A percentile compares a stretch with the other conserved stretches of the same genome.
Evolutionary conservation across 2,329 filamentous ascomycete species (phyloP).

Genomic region (Arthrobotrys conoides): DNA sequence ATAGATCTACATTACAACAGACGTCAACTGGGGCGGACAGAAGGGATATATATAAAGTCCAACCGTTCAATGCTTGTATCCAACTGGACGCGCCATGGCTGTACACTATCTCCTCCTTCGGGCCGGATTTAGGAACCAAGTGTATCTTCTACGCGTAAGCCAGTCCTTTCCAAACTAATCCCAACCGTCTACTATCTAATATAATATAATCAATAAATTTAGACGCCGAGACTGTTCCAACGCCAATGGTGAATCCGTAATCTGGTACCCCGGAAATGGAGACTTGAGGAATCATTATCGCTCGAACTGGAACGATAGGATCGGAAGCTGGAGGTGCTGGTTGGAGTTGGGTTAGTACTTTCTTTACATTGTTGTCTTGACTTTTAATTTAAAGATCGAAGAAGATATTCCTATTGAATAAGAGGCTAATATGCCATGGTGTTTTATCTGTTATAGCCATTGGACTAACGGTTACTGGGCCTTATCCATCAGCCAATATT

Average conservation of each 20-base stretch:
- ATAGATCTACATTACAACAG: conserved; percentile 29
- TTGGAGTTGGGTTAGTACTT: conserved; percentile 3
- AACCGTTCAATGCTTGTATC: conserved; percentile 30
- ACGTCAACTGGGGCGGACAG: neutral
- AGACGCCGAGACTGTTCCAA: conserved; percentile 13
- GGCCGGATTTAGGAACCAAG: conserved; percentile 1
- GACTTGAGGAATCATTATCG: conserved; percentile 1
- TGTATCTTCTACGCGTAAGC: conserved; percentile 29
- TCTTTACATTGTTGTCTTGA: too few relatives aligned
- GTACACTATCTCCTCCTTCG: conserved; percentile 25
- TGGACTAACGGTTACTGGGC: neutral
- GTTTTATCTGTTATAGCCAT: neutral
- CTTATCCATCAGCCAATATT: neutral
- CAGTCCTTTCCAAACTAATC: neutral
- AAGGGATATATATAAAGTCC: conserved; percentile 30
- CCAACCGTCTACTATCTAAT: neutral
- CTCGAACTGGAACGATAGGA: conserved; percentile 26
- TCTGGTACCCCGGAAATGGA: conserved; percentile 23
- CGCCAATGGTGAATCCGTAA: neutral
- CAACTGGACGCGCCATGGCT: conserved; percentile 14
- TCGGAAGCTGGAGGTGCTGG: conserved; percentile 30
- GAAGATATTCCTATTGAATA: neutral
- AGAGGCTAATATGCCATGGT: neutral
- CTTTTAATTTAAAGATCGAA: too few relatives aligned
- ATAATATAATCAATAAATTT: too few relatives aligned